Conservation (phyloP, 805 yeast species). For the Wickerhamiella cacticola region DNA sequence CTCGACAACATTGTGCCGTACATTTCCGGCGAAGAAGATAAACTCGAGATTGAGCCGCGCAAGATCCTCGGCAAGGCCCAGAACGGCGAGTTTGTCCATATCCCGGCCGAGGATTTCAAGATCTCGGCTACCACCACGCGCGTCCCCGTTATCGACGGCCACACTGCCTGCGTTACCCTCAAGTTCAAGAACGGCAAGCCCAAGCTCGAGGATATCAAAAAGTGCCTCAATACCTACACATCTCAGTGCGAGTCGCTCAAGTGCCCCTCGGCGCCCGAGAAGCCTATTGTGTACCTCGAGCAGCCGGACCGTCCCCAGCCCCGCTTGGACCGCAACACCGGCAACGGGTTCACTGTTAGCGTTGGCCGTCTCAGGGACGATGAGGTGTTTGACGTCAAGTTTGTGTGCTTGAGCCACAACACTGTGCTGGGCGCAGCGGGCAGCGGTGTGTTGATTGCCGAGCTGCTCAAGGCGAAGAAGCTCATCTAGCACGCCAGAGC, state of each 20-base stretch:
- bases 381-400: conserved; percentile 84
- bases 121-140: conserved; percentile 96
- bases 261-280: conserved; percentile 87
- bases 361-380: conserved; percentile 93
- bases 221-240: conserved; percentile 54
- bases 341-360: conserved; percentile 84
- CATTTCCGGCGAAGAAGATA: conserved; percentile 95
- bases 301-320: conserved; percentile 95
- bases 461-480: conserved; percentile 65
- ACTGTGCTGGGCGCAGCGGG: conserved; percentile 99
- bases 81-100: conserved; percentile 32
- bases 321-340: conserved; percentile 91
- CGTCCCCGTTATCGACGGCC: conserved; percentile 95
- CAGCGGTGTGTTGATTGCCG: conserved; percentile 92
- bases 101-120: conserved; percentile 46
- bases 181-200: conserved; percentile 80
- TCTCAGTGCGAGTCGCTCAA: conserved; percentile 73
- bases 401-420: conserved; percentile 96
- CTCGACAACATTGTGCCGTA: conserved; percentile 90
- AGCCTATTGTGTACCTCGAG: conserved; percentile 83
- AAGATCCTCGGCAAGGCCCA: conserved; percentile 64
- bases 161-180: conserved; percentile 86
- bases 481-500: too few species aligned
- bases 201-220: conserved; percentile 64
- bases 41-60: conserved; percentile 96